Percentiles rank a stretch among this genome's conserved stretches.
phyloP scores from a whole-genome alignment of 2,329 filamentous ascomycete genomes.

The Claviceps maximensis region DNA sequence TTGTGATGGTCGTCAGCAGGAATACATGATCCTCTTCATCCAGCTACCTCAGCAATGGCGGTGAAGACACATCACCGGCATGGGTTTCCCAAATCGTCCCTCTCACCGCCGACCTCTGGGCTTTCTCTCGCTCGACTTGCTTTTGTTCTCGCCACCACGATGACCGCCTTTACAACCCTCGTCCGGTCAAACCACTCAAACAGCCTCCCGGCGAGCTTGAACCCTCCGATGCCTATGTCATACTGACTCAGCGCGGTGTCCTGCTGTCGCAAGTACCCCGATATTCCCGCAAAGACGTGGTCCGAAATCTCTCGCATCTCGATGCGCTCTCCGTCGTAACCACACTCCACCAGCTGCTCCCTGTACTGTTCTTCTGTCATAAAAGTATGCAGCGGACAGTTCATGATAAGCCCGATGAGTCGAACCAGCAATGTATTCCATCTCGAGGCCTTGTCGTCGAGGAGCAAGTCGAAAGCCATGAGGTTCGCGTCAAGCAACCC shows the following conservation, averaged over 20 bases:
- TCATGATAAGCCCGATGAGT: constrained; percentile 31
- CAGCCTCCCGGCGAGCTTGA: constrained; percentile 22
- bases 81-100: neutral
- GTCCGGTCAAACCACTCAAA: constrained; percentile 25
- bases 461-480: constrained; percentile 42
- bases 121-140: neutral
- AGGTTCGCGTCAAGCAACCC: constrained; percentile 30
- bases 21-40: too few relatives aligned
- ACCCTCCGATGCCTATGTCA: constrained; percentile 21
- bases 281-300: constrained; percentile 37
- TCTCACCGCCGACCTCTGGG: neutral
- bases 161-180: constrained; percentile 20
- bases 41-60: neutral
- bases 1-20: too few relatives aligned
- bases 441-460: constrained; percentile 18
- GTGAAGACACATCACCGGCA: neutral
- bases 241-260: constrained; percentile 20
- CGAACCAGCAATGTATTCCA: constrained; percentile 22
- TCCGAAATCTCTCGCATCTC: constrained; percentile 36
- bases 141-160: constrained; percentile 19
- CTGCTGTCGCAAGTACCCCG: constrained; percentile 27
- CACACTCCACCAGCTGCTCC: constrained; percentile 29
- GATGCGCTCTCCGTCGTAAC: constrained; percentile 30
- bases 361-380: constrained; percentile 32
- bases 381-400: constrained; percentile 36